A percentile compares a stretch with the other conserved stretches of the same genome.
Evolutionary conservation across 2,329 filamentous ascomycete species (phyloP).

Genomic region (Coniochaeta ligniaria): DNA sequence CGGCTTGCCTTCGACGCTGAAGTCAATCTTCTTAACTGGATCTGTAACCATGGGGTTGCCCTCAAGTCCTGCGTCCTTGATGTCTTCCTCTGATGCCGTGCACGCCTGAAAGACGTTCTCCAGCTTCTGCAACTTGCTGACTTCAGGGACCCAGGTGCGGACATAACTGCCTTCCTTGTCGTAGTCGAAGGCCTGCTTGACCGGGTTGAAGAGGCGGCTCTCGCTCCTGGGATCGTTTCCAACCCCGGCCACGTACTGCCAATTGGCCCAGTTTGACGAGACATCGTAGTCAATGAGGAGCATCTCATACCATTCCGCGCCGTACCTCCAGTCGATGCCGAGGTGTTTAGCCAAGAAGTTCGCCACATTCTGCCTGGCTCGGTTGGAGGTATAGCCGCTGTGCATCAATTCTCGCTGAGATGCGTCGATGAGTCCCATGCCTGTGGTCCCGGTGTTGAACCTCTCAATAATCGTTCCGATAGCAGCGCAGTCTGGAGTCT

Average conservation of each 20-base stretch:
- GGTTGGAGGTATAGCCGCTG: conserved; percentile 73
- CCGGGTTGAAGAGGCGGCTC: conserved; percentile 70
- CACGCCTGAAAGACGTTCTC: conserved; percentile 64
- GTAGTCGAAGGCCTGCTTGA: conserved; percentile 75
- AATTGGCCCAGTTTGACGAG: conserved; percentile 72
- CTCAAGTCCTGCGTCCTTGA: conserved; percentile 46
- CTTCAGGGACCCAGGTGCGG: conserved; percentile 65
- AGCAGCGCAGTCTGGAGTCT: conserved; percentile 33
- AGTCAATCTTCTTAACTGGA: conserved; percentile 60
- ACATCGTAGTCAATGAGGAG: conserved; percentile 71
- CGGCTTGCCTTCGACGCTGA: conserved; percentile 46
- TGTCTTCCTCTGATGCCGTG: conserved; percentile 52
- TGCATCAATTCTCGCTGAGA: conserved; percentile 66
- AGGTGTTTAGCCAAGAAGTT: conserved; percentile 68
- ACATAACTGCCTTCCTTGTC: conserved; percentile 64
- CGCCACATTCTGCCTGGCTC: conserved; percentile 69
- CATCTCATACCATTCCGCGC: conserved; percentile 77
- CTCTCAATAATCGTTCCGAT: conserved; percentile 44
- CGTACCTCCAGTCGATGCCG: conserved; percentile 70
- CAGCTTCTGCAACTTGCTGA: conserved; percentile 43
- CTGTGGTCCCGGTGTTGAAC: conserved; percentile 61
- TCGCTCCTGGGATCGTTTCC: conserved; percentile 71
- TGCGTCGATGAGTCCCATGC: conserved; percentile 71
- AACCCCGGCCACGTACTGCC: conserved; percentile 75
- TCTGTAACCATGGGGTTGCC: conserved; percentile 59